phyloP scores from a whole-genome alignment of 2,329 filamentous ascomycete species.

The Colletotrichum sojae region DNA sequence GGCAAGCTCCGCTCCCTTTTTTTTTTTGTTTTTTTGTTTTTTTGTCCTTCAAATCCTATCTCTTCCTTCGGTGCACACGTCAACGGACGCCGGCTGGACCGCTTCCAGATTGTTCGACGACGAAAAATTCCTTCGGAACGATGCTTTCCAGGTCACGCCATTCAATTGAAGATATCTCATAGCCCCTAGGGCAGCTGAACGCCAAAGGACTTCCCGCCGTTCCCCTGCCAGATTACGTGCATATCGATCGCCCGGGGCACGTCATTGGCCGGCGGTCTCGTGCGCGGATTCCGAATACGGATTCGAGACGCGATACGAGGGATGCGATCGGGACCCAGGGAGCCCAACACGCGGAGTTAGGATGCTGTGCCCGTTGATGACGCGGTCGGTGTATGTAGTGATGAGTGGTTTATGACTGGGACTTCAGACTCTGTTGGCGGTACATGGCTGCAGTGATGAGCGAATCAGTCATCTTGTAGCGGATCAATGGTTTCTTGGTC shows the following conservation, averaged over 20 bases:
- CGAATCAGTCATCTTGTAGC: too few species aligned
- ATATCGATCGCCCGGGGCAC: neutral
- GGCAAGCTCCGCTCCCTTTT: neutral
- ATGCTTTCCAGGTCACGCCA: conserved; percentile 5
- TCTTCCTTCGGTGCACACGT: neutral
- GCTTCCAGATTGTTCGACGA: neutral
- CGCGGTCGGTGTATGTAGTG: too few species aligned
- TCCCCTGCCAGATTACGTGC: conserved; percentile 20
- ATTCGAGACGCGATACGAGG: conserved; percentile 11
- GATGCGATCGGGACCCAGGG: neutral
- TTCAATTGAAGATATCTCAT: neutral
- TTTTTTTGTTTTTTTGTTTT: neutral
- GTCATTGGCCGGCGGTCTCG: neutral
- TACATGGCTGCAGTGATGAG: too few species aligned
- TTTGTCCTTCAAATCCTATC: too few species aligned
- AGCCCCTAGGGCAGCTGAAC: neutral
- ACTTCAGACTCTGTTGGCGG: too few species aligned
- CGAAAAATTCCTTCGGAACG: neutral
- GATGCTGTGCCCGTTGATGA: too few species aligned
- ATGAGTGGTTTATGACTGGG: too few species aligned
- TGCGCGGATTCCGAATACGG: conserved; percentile 9
- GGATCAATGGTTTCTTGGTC: too few species aligned
- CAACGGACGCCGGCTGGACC: neutral
- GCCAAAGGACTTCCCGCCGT: too few species aligned
- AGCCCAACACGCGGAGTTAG: neutral